Evolutionary conservation across 805 yeast genomes (phyloP).

Genomic region (Wickerhamiella australiensis): DNA sequence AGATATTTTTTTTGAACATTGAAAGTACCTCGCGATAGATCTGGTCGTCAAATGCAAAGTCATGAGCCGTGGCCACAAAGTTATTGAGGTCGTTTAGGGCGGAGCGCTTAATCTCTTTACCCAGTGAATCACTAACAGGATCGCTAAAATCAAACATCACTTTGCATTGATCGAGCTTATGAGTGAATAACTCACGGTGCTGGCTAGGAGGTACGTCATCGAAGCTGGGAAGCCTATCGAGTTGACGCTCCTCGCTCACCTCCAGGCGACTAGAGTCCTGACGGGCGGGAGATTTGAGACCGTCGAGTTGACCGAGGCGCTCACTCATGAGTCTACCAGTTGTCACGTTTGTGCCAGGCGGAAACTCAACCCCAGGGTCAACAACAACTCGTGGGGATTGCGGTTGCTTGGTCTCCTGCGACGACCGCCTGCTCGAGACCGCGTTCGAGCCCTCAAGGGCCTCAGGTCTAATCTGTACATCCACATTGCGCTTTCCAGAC

Average conservation of each 20-base stretch:
- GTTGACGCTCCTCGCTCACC: constrained; percentile 53
- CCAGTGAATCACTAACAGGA: constrained; percentile 81
- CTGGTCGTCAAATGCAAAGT: constrained; percentile 72
- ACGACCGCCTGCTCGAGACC: constrained; percentile 22
- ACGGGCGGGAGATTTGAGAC: constrained; percentile 75
- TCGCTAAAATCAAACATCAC: constrained; percentile 89
- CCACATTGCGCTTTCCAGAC: constrained; percentile 10
- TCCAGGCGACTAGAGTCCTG: constrained; percentile 89
- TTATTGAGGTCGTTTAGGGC: constrained; percentile 84
- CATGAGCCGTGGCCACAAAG: constrained; percentile 65
- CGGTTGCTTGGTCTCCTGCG: constrained; percentile 15
- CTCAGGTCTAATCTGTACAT: constrained; percentile 23
- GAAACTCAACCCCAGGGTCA: constrained; percentile 3
- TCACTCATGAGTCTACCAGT: constrained; percentile 36
- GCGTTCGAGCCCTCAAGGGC: constrained; percentile 23
- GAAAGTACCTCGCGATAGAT: constrained; percentile 78
- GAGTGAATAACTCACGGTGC: constrained; percentile 64
- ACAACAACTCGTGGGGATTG: constrained; percentile 12
- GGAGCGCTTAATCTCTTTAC: constrained; percentile 80
- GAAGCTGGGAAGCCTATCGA: constrained; percentile 68
- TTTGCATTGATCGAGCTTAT: constrained; percentile 89
- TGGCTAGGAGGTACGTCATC: constrained; percentile 81
- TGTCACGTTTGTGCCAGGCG: background rate
- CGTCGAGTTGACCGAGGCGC: constrained; percentile 57
- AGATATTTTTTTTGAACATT: constrained; percentile 81